Conservation (phyloP, 371 early-diverging fungal genomes). For the Apophysomyces sp. region DNA sequence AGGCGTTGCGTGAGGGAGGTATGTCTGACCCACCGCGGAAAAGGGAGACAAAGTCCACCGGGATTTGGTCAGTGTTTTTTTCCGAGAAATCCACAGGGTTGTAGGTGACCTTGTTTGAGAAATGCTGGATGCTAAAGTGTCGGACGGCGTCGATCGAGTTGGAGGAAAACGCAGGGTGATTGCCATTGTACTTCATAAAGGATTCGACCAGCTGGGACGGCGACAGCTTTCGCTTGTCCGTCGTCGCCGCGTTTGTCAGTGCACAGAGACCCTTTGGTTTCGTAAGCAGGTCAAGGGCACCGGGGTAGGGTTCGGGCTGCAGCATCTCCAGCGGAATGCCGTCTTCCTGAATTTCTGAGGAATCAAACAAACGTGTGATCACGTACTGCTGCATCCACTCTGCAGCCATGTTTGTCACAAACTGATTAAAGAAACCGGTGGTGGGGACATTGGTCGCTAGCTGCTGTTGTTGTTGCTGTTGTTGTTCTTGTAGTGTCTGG, state of each 20-base stretch:
- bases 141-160: slow-evolving; percentile 44
- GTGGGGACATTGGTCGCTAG: slow-evolving; percentile 10
- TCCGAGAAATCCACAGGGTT: slow-evolving; percentile 71
- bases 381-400: slow-evolving; percentile 78
- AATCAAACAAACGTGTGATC: slow-evolving; percentile 56
- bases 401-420: slow-evolving; percentile 79
- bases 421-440: slow-evolving; percentile 63
- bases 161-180: slow-evolving; percentile 42
- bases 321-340: slow-evolving; percentile 30
- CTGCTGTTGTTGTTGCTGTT: not conserved
- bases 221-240: slow-evolving; percentile 34
- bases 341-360: slow-evolving; percentile 23
- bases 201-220: slow-evolving; percentile 46
- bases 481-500: slow-evolving; percentile 12
- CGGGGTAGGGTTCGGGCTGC: slow-evolving; percentile 35
- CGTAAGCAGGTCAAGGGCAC: slow-evolving; percentile 43
- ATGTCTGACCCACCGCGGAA: slow-evolving; percentile 63
- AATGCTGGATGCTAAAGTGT: slow-evolving; percentile 81
- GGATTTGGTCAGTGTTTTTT: slow-evolving; percentile 66
- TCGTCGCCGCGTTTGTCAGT: slow-evolving; percentile 31
- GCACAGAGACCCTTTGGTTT: slow-evolving; percentile 58
- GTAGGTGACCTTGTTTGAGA: slow-evolving; percentile 72
- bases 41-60: slow-evolving; percentile 83
- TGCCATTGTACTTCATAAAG: slow-evolving; percentile 41
- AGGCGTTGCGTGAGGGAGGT: slow-evolving; percentile 56